A percentile compares a stretch with the other conserved stretches of the same genome.
phyloP scores from a whole-genome alignment of 345 rosid genomes.

The Corchorus olitorius region DNA sequence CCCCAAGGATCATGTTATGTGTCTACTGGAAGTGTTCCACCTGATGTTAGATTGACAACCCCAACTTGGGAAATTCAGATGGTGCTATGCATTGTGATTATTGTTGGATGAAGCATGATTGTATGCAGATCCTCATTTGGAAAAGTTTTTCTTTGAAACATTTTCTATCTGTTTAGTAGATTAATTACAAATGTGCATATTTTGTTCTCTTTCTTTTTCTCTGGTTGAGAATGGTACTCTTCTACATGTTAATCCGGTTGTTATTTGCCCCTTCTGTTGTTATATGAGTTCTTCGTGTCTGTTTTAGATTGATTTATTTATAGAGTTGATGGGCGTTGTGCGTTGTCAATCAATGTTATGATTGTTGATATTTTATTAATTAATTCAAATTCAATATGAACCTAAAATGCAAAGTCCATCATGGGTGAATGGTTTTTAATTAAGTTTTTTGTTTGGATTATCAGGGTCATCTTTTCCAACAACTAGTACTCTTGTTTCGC shows the following conservation, averaged over 20 bases:
- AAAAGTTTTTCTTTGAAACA: background rate
- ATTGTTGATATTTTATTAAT: background rate
- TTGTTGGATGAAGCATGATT: background rate
- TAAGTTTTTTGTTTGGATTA: constrained; percentile 22
- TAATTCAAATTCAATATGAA: background rate
- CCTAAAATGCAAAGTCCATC: background rate
- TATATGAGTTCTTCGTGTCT: too few species aligned
- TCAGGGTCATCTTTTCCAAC: constrained; percentile 66
- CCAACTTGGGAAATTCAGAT: background rate
- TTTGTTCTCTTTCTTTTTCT: background rate
- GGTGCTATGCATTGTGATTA: background rate
- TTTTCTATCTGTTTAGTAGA: background rate
- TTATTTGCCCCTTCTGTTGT: background rate
- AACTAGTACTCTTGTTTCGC: constrained; percentile 60
- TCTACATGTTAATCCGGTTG: background rate
- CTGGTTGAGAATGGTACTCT: background rate
- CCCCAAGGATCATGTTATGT: background rate
- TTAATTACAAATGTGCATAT: background rate
- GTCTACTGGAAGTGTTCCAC: background rate
- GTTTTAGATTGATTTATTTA: background rate
- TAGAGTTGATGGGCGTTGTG: background rate
- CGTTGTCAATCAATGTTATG: background rate
- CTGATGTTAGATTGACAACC: background rate
- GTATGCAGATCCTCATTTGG: background rate
- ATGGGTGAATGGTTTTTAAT: constrained; percentile 1